Evolutionary conservation across 345 rosid genomes (phyloP).

Genomic region (Salix arbutifolia): DNA sequence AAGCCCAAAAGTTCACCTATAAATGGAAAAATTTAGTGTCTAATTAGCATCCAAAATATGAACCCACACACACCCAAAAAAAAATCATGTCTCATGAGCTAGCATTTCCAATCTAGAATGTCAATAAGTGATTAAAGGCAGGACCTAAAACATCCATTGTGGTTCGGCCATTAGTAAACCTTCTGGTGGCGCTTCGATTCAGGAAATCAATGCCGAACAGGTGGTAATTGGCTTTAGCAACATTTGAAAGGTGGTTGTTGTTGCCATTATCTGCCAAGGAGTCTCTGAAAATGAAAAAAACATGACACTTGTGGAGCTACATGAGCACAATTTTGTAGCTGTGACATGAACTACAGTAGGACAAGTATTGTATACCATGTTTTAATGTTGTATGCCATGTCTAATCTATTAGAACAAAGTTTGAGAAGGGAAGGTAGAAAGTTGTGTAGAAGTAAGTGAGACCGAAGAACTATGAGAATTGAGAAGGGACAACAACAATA

Average conservation of each 20-base stretch:
- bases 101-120: background rate
- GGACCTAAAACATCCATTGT: background rate
- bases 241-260: background rate
- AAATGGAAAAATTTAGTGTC: background rate
- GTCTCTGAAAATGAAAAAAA: background rate
- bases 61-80: too few species aligned
- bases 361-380: background rate
- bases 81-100: too few species aligned
- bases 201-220: background rate
- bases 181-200: background rate
- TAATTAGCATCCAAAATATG: background rate
- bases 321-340: background rate
- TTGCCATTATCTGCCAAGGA: background rate
- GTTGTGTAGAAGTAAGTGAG: background rate
- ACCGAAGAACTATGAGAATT: background rate
- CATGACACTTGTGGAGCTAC: background rate
- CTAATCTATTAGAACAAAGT: background rate
- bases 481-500: too few species aligned
- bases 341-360: background rate
- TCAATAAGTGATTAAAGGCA: background rate
- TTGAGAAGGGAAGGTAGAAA: background rate
- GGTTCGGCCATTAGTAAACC: background rate
- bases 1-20: slow-evolving; percentile 17
- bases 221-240: background rate
- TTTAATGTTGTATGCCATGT: background rate